Conservation (phyloP, 2,329 filamentous ascomycete species). For the Cercospora sp. region DNA sequence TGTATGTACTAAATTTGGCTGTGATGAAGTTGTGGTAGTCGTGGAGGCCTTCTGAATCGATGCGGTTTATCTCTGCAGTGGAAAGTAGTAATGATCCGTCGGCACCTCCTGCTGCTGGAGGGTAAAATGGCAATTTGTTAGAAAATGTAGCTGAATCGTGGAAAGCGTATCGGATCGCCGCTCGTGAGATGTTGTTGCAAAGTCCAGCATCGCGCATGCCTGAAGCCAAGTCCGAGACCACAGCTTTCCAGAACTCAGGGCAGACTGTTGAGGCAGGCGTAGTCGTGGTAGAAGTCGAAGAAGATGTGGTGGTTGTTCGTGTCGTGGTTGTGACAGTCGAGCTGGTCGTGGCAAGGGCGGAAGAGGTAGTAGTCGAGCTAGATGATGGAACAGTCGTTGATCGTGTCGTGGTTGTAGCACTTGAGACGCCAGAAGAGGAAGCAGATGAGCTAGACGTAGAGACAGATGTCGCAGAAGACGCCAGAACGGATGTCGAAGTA, state of each 20-base stretch:
- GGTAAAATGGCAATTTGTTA: conserved; percentile 23
- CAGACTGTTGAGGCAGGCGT: conserved; percentile 26
- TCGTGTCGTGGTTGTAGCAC: neutral
- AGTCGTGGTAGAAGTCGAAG: conserved; percentile 11
- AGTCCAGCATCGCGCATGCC: conserved; percentile 25
- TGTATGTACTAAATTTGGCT: conserved; percentile 39
- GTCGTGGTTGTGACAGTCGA: neutral
- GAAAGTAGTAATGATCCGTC: conserved; percentile 45
- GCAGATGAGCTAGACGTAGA: conserved; percentile 2
- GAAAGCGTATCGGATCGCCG: conserved; percentile 40
- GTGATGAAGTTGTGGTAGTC: conserved; percentile 46
- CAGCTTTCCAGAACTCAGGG: conserved; percentile 35
- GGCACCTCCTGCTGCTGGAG: conserved; percentile 41
- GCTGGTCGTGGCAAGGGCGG: neutral
- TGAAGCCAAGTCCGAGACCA: conserved; percentile 35
- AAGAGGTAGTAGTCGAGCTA: conserved; percentile 1
- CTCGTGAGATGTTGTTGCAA: conserved; percentile 38
- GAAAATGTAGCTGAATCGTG: conserved; percentile 36
- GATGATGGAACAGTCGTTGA: neutral
- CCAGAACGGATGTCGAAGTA: conserved; percentile 6
- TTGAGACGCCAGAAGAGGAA: neutral
- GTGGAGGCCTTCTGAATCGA: conserved; percentile 50
- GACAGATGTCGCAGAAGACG: neutral
- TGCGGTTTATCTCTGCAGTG: conserved; percentile 39
- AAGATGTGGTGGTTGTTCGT: conserved; percentile 11